Evolutionary conservation across 2,329 filamentous ascomycete genomes (phyloP), one percentile per base, ranked within the genome.

Genomic region (Curvularia sp.): DNA sequence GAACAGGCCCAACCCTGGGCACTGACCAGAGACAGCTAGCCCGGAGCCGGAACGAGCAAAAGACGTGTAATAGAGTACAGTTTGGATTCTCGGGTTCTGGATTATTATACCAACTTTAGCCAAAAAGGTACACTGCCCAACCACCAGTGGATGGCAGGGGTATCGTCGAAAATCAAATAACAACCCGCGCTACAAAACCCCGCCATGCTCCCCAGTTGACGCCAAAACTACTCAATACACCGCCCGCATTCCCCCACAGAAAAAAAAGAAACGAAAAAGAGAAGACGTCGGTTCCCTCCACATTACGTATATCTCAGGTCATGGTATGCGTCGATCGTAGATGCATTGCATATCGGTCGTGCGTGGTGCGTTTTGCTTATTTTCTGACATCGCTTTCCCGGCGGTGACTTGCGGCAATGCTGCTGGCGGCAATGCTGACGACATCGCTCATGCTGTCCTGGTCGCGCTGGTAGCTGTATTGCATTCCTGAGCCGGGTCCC

Each of bases 401-500:
- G 24, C 60, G 48, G 51, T 50, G 47, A 38, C 60, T 60, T 2
- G 60, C 53, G 4, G 60, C 57, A 31, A 57, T 49, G 41, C 55
- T 58, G 39, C 55, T 61, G 18, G 58, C 48, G 7, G 58, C 58
- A 38, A 61, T 43, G 31, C 58, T 61, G 6, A 52, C 57, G 18
- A 65, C 62, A 42, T 65, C 64, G 49, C 64, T 67, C 64, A 67
- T 67, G 31, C 54, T 48, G 39, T 67, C 64, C 55, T 67, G 62
- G 15, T 67, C 64, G 9, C 64, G 57, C 53, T 67, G 64, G 24
- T 67, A 67, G 35, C 64, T 67, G 20, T 67, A 67, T 26, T 67
- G 60, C 46, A 58, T 58, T 2, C 58, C 61, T 2, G 60, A 62
- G 20, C 61, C 63, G 1, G 60, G 54, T 49, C 67, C 65, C 28